Evolutionary conservation across 2,329 filamentous ascomycete species (phyloP).

Genomic region (Lasiodiplodia sp.): DNA sequence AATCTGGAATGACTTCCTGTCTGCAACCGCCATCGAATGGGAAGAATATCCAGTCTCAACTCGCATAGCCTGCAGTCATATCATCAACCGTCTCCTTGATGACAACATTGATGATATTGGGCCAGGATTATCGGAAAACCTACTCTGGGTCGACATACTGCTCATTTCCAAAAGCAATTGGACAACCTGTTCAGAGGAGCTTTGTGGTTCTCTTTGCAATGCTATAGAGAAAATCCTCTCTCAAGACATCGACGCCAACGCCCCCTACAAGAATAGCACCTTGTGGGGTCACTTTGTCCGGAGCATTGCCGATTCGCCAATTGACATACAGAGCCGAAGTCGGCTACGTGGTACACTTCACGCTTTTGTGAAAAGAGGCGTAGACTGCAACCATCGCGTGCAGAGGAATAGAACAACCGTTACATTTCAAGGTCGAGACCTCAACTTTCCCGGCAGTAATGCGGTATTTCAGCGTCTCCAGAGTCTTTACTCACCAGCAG

Average conservation of each 20-base stretch:
- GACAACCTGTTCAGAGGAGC: background rate
- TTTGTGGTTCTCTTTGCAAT: background rate
- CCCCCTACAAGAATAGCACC: background rate
- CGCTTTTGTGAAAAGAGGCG: background rate
- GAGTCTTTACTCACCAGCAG: background rate
- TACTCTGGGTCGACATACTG: background rate
- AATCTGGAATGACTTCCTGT: background rate
- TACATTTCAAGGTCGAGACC: background rate
- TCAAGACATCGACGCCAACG: background rate
- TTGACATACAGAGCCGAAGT: background rate
- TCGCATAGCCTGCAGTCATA: background rate
- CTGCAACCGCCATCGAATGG: background rate
- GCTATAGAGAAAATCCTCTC: background rate
- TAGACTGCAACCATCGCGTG: background rate
- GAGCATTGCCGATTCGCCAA: background rate
- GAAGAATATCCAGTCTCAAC: background rate
- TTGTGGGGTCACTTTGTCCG: background rate
- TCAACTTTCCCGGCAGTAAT: background rate
- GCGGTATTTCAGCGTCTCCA: background rate
- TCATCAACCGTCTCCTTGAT: background rate
- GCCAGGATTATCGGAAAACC: background rate
- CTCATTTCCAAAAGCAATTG: background rate
- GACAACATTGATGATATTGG: background rate
- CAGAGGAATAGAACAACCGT: background rate
- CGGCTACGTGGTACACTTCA: background rate